These are phyloP conservation scores for Fusarium secorum DNA, from an alignment of 2,329 filamentous ascomycete species.

Conservation along the genomic window DNA sequence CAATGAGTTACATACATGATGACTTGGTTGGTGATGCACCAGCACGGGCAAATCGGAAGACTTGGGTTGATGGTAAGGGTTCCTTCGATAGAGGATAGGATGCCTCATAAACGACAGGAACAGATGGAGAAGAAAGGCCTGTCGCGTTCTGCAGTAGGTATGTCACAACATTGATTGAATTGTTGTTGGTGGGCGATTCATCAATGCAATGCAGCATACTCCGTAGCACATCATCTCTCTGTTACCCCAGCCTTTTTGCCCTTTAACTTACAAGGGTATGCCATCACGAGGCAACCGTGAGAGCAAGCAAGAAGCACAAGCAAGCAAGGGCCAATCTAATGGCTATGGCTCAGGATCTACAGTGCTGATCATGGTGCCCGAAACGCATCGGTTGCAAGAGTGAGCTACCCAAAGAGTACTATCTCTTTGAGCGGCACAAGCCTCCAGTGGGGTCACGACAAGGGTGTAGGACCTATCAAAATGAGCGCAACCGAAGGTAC, in stretches of 20 bases:
- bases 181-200: neutral
- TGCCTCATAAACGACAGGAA: constrained; percentile 20
- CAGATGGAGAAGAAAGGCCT: constrained; percentile 11
- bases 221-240: constrained; percentile 7
- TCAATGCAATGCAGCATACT: constrained; percentile 19
- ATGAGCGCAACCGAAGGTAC: no score
- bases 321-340: constrained; percentile 5
- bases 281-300: constrained; percentile 7
- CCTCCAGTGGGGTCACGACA: no score
- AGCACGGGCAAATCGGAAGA: constrained; percentile 23
- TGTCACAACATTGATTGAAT: neutral
- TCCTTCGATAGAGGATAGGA: constrained; percentile 16
- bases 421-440: no score
- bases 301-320: constrained; percentile 3
- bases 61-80: constrained; percentile 1
- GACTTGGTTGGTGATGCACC: neutral
- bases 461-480: no score
- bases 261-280: neutral
- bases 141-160: neutral
- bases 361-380: constrained; percentile 17
- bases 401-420: neutral
- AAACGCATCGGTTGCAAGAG: constrained; percentile 19
- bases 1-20: neutral
- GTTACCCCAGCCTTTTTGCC: neutral
- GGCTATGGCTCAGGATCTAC: constrained; percentile 12